These are phyloP conservation scores for Manihot esculenta DNA, from an alignment of 441 rosid genomes.

Conservation along the genomic window DNA sequence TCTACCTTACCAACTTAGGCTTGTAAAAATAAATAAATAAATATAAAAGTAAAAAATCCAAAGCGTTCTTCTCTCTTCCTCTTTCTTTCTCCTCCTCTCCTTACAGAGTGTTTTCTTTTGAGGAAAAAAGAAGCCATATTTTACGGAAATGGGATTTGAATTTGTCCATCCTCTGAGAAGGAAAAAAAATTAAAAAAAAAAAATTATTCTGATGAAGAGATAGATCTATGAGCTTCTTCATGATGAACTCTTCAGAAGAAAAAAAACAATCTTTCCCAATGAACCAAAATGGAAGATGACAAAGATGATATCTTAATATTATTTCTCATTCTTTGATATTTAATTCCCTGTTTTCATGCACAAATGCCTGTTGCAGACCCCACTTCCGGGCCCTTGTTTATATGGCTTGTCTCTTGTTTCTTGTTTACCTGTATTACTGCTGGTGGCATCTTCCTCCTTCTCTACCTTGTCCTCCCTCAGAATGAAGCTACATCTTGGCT, in stretches of 20 bases:
- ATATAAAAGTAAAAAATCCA: not conserved
- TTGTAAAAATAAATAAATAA: no score
- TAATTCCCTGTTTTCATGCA: not conserved
- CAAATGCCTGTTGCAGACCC: constrained; percentile 58
- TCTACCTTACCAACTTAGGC: no score
- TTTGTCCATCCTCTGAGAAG: constrained; percentile 19
- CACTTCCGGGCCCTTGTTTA: constrained; percentile 25
- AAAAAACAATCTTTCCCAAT: constrained; percentile 8
- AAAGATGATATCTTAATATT: constrained; percentile 18
- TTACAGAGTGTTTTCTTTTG: not conserved
- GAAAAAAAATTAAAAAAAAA: no score
- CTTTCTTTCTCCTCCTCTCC: not conserved
- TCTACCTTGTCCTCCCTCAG: constrained; percentile 37
- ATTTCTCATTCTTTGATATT: constrained; percentile 4
- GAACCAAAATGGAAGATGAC: constrained; percentile 33
- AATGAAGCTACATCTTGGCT: constrained; percentile 42
- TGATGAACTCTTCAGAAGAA: not conserved
- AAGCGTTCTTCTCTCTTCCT: not conserved
- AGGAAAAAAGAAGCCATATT: constrained; percentile 20
- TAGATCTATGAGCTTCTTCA: not conserved
- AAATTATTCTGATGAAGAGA: not conserved
- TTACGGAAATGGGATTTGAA: constrained; percentile 38
- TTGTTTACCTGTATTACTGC: constrained; percentile 16
- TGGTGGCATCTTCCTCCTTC: constrained; percentile 25
- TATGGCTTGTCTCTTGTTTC: constrained; percentile 25